These are phyloP conservation scores for Mycena rosella DNA, from an alignment of 768 basidiomycete genomes.

Conservation along the genomic window DNA sequence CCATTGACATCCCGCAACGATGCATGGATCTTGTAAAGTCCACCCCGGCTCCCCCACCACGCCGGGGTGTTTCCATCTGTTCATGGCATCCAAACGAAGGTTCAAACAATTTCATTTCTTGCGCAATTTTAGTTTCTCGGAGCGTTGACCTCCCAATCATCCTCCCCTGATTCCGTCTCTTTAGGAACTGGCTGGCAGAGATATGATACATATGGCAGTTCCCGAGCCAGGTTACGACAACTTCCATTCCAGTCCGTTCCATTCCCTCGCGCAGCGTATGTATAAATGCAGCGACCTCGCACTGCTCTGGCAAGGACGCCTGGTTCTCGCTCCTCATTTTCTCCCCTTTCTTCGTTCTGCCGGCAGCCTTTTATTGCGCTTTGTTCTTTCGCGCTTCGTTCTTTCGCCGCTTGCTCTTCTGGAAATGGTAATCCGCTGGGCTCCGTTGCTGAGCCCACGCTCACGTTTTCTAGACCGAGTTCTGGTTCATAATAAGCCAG, in stretches of 20 bases:
- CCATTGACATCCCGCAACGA: too few relatives aligned
- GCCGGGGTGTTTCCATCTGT: too few relatives aligned
- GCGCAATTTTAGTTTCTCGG: too few relatives aligned
- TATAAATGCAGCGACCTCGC: neutral
- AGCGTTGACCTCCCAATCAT: too few relatives aligned
- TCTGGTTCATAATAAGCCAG: conserved; percentile 16
- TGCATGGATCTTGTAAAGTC: too few relatives aligned
- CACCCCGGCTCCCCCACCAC: too few relatives aligned
- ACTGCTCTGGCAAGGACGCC: conserved; percentile 3
- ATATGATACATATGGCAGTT: neutral
- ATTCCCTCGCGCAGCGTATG: too few relatives aligned
- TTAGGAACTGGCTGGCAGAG: neutral
- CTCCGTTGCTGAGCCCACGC: neutral
- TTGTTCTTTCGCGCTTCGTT: neutral
- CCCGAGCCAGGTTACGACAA: neutral
- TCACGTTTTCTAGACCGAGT: neutral
- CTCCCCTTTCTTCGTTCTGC: neutral
- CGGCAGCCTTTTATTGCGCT: neutral
- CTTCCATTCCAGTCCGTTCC: too few relatives aligned
- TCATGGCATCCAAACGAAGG: too few relatives aligned
- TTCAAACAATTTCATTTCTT: too few relatives aligned
- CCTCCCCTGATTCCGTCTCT: too few relatives aligned
- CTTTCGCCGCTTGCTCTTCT: neutral
- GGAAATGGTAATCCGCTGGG: conserved; percentile 1
- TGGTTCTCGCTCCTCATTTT: conserved; percentile 14